Evolutionary conservation across 768 basidiomycete species (phyloP), one percentile per base, ranked within the genome.

Genomic region (Xanthoconium purpureum): DNA sequence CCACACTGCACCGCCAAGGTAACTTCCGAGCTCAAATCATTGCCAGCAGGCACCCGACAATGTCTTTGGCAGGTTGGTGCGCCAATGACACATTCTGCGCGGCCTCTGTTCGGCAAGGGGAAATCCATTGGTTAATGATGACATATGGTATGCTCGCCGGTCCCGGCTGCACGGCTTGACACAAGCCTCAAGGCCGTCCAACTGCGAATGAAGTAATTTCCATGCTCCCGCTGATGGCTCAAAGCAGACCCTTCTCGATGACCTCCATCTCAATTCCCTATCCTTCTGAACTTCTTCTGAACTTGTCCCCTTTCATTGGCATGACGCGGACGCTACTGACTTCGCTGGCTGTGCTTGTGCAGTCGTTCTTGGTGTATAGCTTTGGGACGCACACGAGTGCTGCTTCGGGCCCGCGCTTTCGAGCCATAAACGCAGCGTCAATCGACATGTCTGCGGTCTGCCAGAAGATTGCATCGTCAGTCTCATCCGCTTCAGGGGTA

Each of bases 401-500:
- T 17, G 18, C 15, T 17, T 28, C 52, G 50, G 46, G 28, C 32
- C 39, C 47, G 36, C 47, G 5, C 24, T 17, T 55, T 43, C 42
- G 6, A 14, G 49, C 43, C 18, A 51, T 44, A 4, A n/a, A 39
- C 18, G 47, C 18, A 12, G 6, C 35, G 29, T 42, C 54, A 13
- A 6, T 39, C 35, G 39, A 63, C 42, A 47, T 50, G 37, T 52
- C 61, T 43, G 49, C 46, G 15, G 61, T 63, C 29, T 63, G 66
- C 35, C 35, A 50, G 15, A 56, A 66, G 40, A 65, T 67, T 53
- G 66, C 63, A 37, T 63, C 57, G 43, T 55, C 58, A 1, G 59
- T 61, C 35, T 68, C 66, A 11, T 47, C 51, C 0, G 54, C 55
- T 43, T 66, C 66, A 38, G 66, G 52, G 56, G 58, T 68, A 32